phyloP scores from a whole-genome alignment of 495 filamentous ascomycete species.

The Thozetella sp. region DNA sequence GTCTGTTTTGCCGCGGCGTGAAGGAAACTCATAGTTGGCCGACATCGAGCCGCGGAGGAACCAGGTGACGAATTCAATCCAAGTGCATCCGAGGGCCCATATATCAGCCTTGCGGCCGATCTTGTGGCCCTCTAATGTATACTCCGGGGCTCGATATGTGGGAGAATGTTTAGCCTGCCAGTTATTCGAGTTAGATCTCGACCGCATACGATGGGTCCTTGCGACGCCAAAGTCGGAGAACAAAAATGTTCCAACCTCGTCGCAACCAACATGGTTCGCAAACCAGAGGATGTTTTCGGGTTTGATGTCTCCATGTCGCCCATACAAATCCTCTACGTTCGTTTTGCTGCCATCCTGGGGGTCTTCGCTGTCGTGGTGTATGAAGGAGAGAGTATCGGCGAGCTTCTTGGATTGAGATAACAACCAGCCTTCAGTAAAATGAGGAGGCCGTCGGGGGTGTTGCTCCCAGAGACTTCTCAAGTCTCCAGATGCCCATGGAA shows the following conservation, averaged over 20 bases:
- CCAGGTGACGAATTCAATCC: neutral
- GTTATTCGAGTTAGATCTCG: neutral
- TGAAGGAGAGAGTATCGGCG: neutral
- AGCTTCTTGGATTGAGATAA: neutral
- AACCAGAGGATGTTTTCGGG: slow-evolving; percentile 2
- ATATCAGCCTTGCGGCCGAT: slow-evolving; percentile 2
- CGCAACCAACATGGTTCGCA: neutral
- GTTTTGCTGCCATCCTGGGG: neutral
- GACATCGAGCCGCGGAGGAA: neutral
- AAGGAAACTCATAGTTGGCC: neutral
- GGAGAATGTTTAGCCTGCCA: neutral
- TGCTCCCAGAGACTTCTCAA: neutral
- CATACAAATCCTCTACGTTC: neutral
- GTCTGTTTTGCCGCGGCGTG: neutral
- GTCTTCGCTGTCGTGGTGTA: neutral
- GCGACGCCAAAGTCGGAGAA: neutral
- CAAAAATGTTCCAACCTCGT: neutral
- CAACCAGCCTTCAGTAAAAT: neutral
- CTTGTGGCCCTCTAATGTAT: neutral
- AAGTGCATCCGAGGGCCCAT: neutral
- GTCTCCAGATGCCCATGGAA: neutral
- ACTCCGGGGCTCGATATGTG: neutral
- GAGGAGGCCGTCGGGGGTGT: neutral
- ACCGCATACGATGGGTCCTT: neutral
- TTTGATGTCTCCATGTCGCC: neutral